A percentile compares a stretch with the other conserved stretches of the same genome.
Conservation (phyloP, 345 rosid genomes). For the Litchi chinensis region DNA sequence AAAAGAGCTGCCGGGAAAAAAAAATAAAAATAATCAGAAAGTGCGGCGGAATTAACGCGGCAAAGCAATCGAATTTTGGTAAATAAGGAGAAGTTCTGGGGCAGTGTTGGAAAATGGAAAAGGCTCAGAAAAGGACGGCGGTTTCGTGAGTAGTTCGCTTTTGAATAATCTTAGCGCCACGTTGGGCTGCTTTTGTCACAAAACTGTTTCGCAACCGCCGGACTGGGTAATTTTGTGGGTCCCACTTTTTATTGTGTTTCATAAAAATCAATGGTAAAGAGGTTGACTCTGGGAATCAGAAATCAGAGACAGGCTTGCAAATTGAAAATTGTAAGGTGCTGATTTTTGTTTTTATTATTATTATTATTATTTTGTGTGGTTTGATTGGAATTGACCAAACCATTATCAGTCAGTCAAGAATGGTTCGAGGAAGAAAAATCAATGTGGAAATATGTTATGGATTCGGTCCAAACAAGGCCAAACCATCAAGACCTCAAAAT, state of each 20-base stretch:
- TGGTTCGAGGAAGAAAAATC: not conserved
- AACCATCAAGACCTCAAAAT: not conserved
- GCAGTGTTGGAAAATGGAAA: not conserved
- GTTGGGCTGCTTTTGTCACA: not conserved
- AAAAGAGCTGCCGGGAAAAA: slow-evolving; percentile 6
- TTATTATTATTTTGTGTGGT: not conserved
- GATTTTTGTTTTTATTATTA: not conserved
- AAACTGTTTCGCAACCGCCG: not conserved
- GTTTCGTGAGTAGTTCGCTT: slow-evolving; percentile 12
- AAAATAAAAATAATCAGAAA: slow-evolving; percentile 17
- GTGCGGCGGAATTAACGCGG: slow-evolving; percentile 37
- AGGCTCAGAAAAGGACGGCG: slow-evolving; percentile 12
- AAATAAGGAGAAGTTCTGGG: not conserved
- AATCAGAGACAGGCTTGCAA: not conserved
- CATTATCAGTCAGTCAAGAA: slow-evolving; percentile 12
- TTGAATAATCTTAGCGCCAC: slow-evolving; percentile 30
- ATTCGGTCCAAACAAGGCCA: slow-evolving; percentile 35
- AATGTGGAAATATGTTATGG: slow-evolving; percentile 18
- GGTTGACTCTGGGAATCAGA: not conserved
- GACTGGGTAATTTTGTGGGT: not conserved
- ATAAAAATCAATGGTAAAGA: not conserved
- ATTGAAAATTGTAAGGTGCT: not conserved
- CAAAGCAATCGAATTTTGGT: slow-evolving; percentile 10
- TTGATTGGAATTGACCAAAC: slow-evolving; percentile 13
- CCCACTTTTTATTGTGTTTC: not conserved